Conservation (phyloP, 148 eudicot species). For the Nepenthes gracilis region DNA sequence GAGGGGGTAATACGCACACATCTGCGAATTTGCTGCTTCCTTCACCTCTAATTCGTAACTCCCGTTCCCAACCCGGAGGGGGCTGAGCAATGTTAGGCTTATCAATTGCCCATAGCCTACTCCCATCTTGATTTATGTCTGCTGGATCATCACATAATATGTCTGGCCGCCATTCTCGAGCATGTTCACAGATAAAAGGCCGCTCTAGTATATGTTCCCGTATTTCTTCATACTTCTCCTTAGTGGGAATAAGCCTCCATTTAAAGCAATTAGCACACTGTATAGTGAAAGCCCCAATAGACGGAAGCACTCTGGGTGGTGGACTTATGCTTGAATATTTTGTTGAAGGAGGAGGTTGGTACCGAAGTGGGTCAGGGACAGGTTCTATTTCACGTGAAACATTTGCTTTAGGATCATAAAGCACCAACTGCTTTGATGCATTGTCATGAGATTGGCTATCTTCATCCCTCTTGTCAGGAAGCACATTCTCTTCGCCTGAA, state of each 20-base stretch:
- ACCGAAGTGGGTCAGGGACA: constrained; percentile 23
- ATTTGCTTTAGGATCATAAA: constrained; percentile 32
- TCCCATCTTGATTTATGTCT: constrained; percentile 76
- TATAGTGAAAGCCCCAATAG: constrained; percentile 81
- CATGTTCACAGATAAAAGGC: constrained; percentile 65
- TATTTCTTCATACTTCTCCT: constrained; percentile 86
- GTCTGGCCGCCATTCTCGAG: constrained; percentile 72
- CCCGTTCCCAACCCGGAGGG: constrained; percentile 87
- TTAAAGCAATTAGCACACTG: constrained; percentile 83
- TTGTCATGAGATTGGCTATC: constrained; percentile 17
- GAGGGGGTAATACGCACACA: constrained; percentile 46
- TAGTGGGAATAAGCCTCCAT: constrained; percentile 91
- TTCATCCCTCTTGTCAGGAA: constrained; percentile 10
- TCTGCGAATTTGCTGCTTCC: constrained; percentile 86
- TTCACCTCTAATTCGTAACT: constrained; percentile 69
- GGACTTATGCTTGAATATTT: constrained; percentile 6
- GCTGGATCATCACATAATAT: constrained; percentile 59
- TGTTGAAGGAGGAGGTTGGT: constrained; percentile 10
- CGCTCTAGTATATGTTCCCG: constrained; percentile 61
- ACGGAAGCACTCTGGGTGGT: constrained; percentile 35
- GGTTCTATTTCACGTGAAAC: constrained; percentile 3
- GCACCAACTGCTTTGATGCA: constrained; percentile 48
- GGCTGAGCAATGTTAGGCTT: constrained; percentile 80
- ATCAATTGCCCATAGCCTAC: constrained; percentile 93
- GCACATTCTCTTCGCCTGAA: constrained; percentile 25